Evolutionary conservation across 805 yeast genomes (phyloP).

Genomic region (Kuraishia capsulata): DNA sequence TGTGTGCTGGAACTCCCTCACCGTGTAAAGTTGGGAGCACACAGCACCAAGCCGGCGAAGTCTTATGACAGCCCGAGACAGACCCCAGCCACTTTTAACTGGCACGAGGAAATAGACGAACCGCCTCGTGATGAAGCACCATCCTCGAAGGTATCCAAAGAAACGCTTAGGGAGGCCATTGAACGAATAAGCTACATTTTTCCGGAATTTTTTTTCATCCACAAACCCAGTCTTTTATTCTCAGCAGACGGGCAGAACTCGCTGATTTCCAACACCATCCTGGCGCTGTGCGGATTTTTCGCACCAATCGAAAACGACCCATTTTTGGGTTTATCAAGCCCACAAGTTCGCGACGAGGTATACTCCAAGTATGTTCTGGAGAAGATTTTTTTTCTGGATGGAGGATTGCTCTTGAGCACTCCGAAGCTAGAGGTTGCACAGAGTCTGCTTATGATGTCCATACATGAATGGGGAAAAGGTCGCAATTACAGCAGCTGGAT

Average conservation of each 20-base stretch:
- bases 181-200: neutral
- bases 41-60: too few relatives aligned
- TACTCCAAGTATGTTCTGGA: neutral
- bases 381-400: neutral
- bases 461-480: conserved; percentile 6
- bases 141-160: neutral
- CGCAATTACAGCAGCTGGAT: conserved; percentile 6
- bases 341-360: too few relatives aligned
- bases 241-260: conserved; percentile 1
- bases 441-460: conserved; percentile 3
- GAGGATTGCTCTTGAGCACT: neutral
- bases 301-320: conserved; percentile 1
- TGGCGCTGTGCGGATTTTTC: conserved; percentile 6
- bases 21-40: too few relatives aligned
- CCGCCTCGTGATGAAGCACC: too few relatives aligned
- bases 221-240: conserved; percentile 5
- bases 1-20: too few relatives aligned
- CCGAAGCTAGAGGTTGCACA: conserved; percentile 5
- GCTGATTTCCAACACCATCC: conserved; percentile 2
- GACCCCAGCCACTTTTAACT: too few relatives aligned
- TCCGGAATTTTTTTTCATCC: neutral
- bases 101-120: too few relatives aligned
- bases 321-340: conserved; percentile 2
- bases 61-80: too few relatives aligned
- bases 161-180: neutral